Base-by-base conservation (phyloP, 2,329 filamentous ascomycete species). In the Pseudogymnoascus sp. region DNA sequence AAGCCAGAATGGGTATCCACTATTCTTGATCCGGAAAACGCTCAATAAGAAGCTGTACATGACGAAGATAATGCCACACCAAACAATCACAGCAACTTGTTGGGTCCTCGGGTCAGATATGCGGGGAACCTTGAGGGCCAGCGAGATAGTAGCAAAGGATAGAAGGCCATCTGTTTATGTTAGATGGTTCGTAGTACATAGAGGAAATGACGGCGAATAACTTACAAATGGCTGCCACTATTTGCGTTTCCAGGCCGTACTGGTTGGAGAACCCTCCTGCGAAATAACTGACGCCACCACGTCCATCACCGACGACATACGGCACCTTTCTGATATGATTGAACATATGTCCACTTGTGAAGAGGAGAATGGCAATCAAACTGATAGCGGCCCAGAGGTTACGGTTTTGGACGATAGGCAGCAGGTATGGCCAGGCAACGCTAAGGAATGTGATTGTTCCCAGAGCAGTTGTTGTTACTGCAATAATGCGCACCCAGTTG, bases 331-430 rank as follows among this genome's bases (percentile, higher is more conserved):
- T 86, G 72, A 99, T 99, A 73, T 97, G 92, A 76, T 97, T 99
- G 83, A 95, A 99, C 95, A 99, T 99, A 77, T 97, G 92, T 39
- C 94, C 95, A 69, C 90, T 94, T 55, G 89, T 97, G 78, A 97
- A 99, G 63, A 97, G 81, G 42, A 99, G 83, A 66, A 99, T 92
- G 12, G 87, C 81, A 70, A 97, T 92, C 68, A 99, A 79, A 75
- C 90, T 96, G 70, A 95, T 76, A 21, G 90, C 91, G 25, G 93
- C 92, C 94, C 94, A 99, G 15, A 97, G 78, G 71, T 96, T 97
- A 68, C 93, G 89, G 79, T 89, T 97, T 75, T 92, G 90, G 36
- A 97, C 74, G 64, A 97, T 71, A 2, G 93, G 93, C 9, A 93
- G 73, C 10, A 97, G 71, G 70, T 92, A 95, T 5, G 91, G 90